These are phyloP conservation scores for Wickerhamiella vanderwaltii DNA, from an alignment of 805 yeast genomes.

Conservation along the genomic window DNA sequence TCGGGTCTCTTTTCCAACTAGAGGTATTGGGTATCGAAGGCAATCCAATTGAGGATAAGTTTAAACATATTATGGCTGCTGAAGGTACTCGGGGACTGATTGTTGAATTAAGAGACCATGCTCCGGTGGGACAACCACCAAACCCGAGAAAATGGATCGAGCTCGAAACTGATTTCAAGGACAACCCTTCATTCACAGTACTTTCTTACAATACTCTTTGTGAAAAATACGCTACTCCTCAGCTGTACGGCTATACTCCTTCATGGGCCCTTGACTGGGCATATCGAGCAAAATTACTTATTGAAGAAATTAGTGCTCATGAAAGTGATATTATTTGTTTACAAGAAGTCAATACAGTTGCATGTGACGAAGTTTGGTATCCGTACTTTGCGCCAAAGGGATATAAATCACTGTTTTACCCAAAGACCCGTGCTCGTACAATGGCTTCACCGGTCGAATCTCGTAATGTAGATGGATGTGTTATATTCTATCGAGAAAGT, in stretches of 20 bases:
- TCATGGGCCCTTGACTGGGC: conserved; percentile 96
- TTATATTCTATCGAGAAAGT: conserved; percentile 65
- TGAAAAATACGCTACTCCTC: conserved; percentile 88
- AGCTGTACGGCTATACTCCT: conserved; percentile 87
- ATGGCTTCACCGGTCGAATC: conserved; percentile 62
- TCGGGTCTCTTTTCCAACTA: conserved; percentile 74
- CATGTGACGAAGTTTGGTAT: conserved; percentile 76
- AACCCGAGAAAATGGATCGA: conserved; percentile 74
- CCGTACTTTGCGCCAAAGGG: conserved; percentile 63
- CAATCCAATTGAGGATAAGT: conserved; percentile 59
- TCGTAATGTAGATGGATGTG: conserved; percentile 94
- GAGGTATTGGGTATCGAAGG: conserved; percentile 90
- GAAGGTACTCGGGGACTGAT: conserved; percentile 79
- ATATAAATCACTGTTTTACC: conserved; percentile 70
- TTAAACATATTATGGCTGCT: conserved; percentile 57
- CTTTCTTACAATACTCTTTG: conserved; percentile 86
- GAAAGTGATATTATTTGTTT: conserved; percentile 74
- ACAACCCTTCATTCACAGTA: conserved; percentile 46
- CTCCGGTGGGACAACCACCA: conserved; percentile 54
- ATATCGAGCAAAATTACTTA: conserved; percentile 65
- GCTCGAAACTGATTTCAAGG: conserved; percentile 45
- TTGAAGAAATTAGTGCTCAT: conserved; percentile 53
- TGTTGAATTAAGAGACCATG: conserved; percentile 66
- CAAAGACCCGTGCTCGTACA: conserved; percentile 85
- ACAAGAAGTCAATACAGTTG: conserved; percentile 88